Base-by-base conservation (phyloP, 2,329 filamentous ascomycete genomes). In the Cladosporium sp. region DNA sequence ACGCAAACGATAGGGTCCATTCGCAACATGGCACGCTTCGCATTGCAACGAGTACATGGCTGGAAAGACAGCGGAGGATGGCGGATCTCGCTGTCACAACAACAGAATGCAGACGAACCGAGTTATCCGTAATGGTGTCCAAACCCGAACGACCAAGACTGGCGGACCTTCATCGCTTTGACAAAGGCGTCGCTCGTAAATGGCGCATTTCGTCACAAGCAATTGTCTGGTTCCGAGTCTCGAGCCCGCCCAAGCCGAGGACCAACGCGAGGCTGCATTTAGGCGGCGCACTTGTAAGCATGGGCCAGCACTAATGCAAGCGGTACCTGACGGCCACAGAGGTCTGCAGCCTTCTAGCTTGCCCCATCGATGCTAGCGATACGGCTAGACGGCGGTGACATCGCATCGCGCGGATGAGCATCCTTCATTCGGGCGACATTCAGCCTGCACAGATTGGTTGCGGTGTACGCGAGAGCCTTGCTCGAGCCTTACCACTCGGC, bases 261-360 rank as follows among this genome's bases (percentile, higher is more conserved):
- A 34, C 17, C 47, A 43, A 55, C 25, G 39, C 51, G 51, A 55
- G 51, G n/a, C 51, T 42, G 20, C n/a, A 30, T 47, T 56, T 51
- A 51, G 34, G 49, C 49, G 34, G 30, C 30, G 30, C 30, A 34
- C 30, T 34, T 40, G 25, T 28, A 19, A 11, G 51, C 28, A 43
- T 34, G 51, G 38, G 12, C 51, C 25, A 17, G 28, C 5, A 28
- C 51, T 43, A 22, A 22, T 56, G 54, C 54, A 56, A 36, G 54
- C 34, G 42, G 54, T 56, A 37, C 54, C 54, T 56, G 54, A 19
- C 30, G 30, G 30, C 8, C 30, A 34, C 54, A 56, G 40, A 20
- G 36, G 22, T 56, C 54, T 56, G 54, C 54, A 56, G 54, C 54
- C 39, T 56, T 56, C 54, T 56, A 56, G 54, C 54, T 49, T 30